Evolutionary conservation across 805 yeast genomes (phyloP).

Genomic region (Scheffersomyces lignosus): DNA sequence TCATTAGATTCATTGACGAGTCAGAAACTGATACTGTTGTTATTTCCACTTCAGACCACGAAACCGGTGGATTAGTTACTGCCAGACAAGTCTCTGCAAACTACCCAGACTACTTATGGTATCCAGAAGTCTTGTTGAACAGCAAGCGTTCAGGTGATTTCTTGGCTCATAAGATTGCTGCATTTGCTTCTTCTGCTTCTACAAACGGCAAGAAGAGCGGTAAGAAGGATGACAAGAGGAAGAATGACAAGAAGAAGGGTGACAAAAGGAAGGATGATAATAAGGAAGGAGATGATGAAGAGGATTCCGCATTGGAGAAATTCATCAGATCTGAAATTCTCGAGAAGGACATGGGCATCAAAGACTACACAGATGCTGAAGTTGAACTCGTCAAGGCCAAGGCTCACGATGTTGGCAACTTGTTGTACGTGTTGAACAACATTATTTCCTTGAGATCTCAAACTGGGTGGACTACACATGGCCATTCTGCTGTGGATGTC

Average conservation of each 20-base stretch:
- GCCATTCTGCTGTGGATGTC: slow-evolving; percentile 95
- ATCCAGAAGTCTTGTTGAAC: slow-evolving; percentile 70
- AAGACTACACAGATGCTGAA: slow-evolving; percentile 57
- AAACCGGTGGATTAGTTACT: slow-evolving; percentile 91
- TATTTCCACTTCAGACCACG: slow-evolving; percentile 89
- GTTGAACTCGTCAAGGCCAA: slow-evolving; percentile 19
- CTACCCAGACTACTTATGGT: slow-evolving; percentile 89
- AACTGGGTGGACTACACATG: slow-evolving; percentile 96
- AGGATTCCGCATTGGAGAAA: slow-evolving; percentile 34
- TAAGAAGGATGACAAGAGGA: slow-evolving; percentile 28
- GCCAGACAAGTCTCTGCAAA: slow-evolving; percentile 68
- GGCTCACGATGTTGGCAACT: slow-evolving; percentile 27
- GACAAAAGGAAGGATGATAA: slow-evolving; percentile 22
- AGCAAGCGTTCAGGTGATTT: slow-evolving; percentile 80
- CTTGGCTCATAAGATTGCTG: slow-evolving; percentile 48
- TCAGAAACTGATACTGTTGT: slow-evolving; percentile 75
- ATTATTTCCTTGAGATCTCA: slow-evolving; percentile 81
- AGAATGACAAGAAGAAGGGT: slow-evolving; percentile 13
- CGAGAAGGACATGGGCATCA: slow-evolving; percentile 65
- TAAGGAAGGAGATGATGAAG: no score
- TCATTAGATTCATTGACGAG: slow-evolving; percentile 63
- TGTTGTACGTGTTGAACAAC: slow-evolving; percentile 59
- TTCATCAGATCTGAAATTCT: slow-evolving; percentile 58
- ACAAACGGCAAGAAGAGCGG: no score
- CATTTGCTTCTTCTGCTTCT: no score